These are phyloP conservation scores for Boletellus ananiceps DNA, from an alignment of 768 basidiomycete genomes.

Conservation along the genomic window DNA sequence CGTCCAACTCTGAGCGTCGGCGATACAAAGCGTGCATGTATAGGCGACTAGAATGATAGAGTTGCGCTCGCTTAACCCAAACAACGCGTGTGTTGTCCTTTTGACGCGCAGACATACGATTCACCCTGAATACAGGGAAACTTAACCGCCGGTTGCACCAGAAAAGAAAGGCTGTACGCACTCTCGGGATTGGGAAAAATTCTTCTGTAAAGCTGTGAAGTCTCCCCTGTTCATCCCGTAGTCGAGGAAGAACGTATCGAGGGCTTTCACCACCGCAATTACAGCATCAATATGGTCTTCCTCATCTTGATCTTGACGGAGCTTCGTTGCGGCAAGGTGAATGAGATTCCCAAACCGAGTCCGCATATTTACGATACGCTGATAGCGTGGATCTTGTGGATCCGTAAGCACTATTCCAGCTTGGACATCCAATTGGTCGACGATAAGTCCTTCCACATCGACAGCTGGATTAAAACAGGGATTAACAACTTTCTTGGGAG, in stretches of 20 bases:
- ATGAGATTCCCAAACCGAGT: slow-evolving; percentile 63
- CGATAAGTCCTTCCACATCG: slow-evolving; percentile 69
- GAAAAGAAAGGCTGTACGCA: slow-evolving; percentile 7
- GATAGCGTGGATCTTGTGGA: slow-evolving; percentile 69
- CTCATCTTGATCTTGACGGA: slow-evolving; percentile 56
- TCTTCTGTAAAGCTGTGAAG: slow-evolving; percentile 58
- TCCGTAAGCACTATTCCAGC: slow-evolving; percentile 75
- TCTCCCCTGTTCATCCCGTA: slow-evolving; percentile 60
- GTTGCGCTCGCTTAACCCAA: slow-evolving; percentile 71
- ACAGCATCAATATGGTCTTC: slow-evolving; percentile 90
- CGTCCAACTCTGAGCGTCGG: slow-evolving; percentile 68
- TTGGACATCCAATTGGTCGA: slow-evolving; percentile 58
- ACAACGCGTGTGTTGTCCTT: slow-evolving; percentile 71
- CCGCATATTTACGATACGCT: slow-evolving; percentile 53
- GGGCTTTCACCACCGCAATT: slow-evolving; percentile 62
- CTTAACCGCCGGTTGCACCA: neutral
- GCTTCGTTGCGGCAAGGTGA: slow-evolving; percentile 58
- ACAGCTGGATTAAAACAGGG: slow-evolving; percentile 55
- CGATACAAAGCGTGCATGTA: slow-evolving; percentile 78
- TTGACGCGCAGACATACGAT: slow-evolving; percentile 66
- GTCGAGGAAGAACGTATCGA: slow-evolving; percentile 70
- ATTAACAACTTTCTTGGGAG: slow-evolving; percentile 51
- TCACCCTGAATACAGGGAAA: slow-evolving; percentile 39
- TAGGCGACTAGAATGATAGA: slow-evolving; percentile 70
- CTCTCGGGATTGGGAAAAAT: slow-evolving; percentile 31